A percentile compares a stretch with the other conserved stretches of the same genome.
Evolutionary conservation across 2,329 filamentous ascomycete genomes (phyloP).

Genomic region (Claviceps capensis): DNA sequence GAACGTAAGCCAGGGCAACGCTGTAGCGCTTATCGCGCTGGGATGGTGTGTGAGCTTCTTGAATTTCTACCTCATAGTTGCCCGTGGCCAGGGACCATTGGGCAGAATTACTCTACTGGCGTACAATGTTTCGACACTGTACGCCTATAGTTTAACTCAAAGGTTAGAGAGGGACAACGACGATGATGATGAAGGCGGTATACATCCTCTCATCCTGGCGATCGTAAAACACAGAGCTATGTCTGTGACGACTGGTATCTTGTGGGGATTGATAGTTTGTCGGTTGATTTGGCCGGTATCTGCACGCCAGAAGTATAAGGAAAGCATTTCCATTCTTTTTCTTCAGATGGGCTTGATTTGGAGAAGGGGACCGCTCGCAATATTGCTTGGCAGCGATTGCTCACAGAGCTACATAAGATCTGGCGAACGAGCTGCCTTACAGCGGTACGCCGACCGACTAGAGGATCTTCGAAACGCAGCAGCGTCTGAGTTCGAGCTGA

Average conservation of each 20-base stretch:
- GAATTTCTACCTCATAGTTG: slow-evolving; percentile 77
- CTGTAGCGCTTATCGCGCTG: slow-evolving; percentile 55
- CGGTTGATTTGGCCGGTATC: slow-evolving; percentile 81
- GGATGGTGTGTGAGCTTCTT: slow-evolving; percentile 66
- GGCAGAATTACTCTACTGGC: slow-evolving; percentile 83
- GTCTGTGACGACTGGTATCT: slow-evolving; percentile 65
- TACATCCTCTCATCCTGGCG: slow-evolving; percentile 64
- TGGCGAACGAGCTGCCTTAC: slow-evolving; percentile 70
- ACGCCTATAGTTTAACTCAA: slow-evolving; percentile 73
- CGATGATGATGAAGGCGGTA: slow-evolving; percentile 68
- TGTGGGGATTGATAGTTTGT: slow-evolving; percentile 81
- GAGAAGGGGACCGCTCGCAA: slow-evolving; percentile 77
- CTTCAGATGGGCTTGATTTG: slow-evolving; percentile 85
- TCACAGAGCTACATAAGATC: slow-evolving; percentile 60
- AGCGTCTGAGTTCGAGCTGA: slow-evolving; percentile 66
- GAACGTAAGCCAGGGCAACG: slow-evolving; percentile 58
- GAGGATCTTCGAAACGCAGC: slow-evolving; percentile 58
- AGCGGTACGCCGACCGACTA: slow-evolving; percentile 56
- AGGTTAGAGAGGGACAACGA: slow-evolving; percentile 60
- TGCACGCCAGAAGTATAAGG: slow-evolving; percentile 69
- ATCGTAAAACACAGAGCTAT: slow-evolving; percentile 75
- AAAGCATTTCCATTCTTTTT: slow-evolving; percentile 72
- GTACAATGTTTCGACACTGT: slow-evolving; percentile 83
- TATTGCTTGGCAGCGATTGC: slow-evolving; percentile 45
- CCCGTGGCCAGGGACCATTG: slow-evolving; percentile 65